These are phyloP conservation scores for Aspergillus sp. DNA, from an alignment of 2,329 filamentous ascomycete genomes.

Conservation along the genomic window DNA sequence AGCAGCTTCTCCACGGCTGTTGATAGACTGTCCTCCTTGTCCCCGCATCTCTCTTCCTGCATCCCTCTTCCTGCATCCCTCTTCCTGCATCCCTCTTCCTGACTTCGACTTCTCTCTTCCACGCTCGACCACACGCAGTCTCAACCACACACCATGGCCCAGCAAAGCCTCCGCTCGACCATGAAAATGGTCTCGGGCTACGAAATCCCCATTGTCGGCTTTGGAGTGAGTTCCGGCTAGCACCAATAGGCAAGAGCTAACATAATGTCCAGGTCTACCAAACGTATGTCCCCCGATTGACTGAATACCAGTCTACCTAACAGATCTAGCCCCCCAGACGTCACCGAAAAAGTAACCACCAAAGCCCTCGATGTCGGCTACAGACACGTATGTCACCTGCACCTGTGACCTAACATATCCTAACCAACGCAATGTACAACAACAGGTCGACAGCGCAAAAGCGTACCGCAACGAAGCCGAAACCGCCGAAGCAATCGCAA, in stretches of 20 bases:
- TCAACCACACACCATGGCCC: constrained; percentile 19
- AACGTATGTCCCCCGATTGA: constrained; percentile 20
- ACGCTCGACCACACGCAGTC: no score
- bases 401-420: not conserved
- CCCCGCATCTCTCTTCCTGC: not conserved
- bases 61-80: not conserved
- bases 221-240: constrained; percentile 26
- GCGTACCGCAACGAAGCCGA: constrained; percentile 51
- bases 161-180: constrained; percentile 24
- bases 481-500: constrained; percentile 44
- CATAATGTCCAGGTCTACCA: constrained; percentile 27
- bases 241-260: not conserved
- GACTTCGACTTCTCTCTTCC: no score
- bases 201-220: constrained; percentile 32
- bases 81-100: not conserved
- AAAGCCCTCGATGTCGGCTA: constrained; percentile 50
- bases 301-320: not conserved
- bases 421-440: not conserved
- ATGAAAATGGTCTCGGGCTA: constrained; percentile 32
- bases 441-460: constrained; percentile 49
- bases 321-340: constrained; percentile 41
- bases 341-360: constrained; percentile 48
- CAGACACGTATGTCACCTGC: constrained; percentile 39
- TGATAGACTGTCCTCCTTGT: no score
- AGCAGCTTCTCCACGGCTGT: no score